A percentile compares a stretch with the other conserved stretches of the same genome.
Evolutionary conservation across 2,329 filamentous ascomycete genomes (phyloP).

Genomic region (Allantophomopsis lycopodina): DNA sequence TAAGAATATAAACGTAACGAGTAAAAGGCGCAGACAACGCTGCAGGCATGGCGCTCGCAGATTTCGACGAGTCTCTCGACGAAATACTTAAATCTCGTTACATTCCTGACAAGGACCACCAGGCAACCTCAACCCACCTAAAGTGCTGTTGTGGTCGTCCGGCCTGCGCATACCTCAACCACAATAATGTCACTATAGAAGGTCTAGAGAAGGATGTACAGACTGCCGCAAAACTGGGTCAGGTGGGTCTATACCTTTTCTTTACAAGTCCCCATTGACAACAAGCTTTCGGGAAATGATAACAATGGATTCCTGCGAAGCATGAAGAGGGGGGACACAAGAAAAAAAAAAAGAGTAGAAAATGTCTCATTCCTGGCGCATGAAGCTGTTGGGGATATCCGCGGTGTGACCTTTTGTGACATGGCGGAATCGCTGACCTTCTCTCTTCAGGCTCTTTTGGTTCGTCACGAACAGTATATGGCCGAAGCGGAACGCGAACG

Average conservation of each 20-base stretch:
- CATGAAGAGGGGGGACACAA: no score
- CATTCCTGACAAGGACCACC: conserved; percentile 10
- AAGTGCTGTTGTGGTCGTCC: conserved; percentile 74
- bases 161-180: conserved; percentile 67
- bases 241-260: conserved; percentile 47
- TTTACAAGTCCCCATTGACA: conserved; percentile 1
- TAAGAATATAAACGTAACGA: no score
- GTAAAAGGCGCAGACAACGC: no score
- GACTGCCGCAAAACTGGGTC: conserved; percentile 74
- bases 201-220: conserved; percentile 79
- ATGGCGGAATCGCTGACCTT: conserved; percentile 47
- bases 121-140: conserved; percentile 9
- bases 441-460: conserved; percentile 70
- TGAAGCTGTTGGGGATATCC: neutral
- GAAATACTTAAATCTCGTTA: conserved; percentile 2
- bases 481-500: conserved; percentile 82
- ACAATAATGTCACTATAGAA: conserved; percentile 67
- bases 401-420: conserved; percentile 1
- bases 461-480: conserved; percentile 90
- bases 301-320: no score
- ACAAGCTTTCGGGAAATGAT: no score
- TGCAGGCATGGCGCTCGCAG: conserved; percentile 5
- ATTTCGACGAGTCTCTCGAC: conserved; percentile 11
- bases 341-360: neutral
- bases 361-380: neutral